These are phyloP conservation scores for Thalassiosira livingstoniorum DNA, from an alignment of 352 stramenopile genomes.

Conservation along the genomic window DNA sequence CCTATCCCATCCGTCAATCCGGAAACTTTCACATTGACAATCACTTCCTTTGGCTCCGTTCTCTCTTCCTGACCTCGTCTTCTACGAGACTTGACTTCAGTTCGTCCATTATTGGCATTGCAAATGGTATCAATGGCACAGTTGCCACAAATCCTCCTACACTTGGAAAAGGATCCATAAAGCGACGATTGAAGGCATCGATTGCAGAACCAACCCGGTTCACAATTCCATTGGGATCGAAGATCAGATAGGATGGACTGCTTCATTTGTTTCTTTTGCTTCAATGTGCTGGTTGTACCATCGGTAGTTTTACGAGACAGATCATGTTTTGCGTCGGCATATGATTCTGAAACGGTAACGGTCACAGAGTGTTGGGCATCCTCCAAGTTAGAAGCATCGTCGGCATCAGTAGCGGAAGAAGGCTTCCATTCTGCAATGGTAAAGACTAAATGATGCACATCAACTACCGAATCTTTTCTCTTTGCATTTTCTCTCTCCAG, in stretches of 20 bases:
- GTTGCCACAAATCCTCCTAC: conserved; percentile 44
- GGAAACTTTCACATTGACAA: conserved; percentile 32
- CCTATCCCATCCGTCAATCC: no score
- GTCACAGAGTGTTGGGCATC: background rate
- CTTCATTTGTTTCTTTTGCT: conserved; percentile 30
- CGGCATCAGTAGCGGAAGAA: background rate
- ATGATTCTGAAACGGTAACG: background rate
- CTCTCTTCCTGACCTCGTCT: background rate
- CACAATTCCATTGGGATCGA: conserved; percentile 34
- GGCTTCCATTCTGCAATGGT: conserved; percentile 20
- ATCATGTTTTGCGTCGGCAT: background rate
- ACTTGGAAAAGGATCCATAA: conserved; percentile 60
- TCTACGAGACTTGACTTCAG: background rate
- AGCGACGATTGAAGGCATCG: conserved; percentile 49
- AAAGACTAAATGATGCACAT: conserved; percentile 58
- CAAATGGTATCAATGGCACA: conserved; percentile 52
- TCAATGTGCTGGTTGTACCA: background rate
- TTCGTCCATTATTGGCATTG: conserved; percentile 20
- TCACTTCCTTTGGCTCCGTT: no score
- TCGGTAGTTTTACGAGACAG: conserved; percentile 5
- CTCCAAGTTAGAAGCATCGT: background rate
- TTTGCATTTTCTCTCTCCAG: no score
- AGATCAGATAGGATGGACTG: conserved; percentile 52
- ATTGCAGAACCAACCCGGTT: conserved; percentile 63
- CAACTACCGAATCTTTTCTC: no score